Conservation (phyloP, 805 yeast genomes). For the Sugiyamaella floridensis region DNA sequence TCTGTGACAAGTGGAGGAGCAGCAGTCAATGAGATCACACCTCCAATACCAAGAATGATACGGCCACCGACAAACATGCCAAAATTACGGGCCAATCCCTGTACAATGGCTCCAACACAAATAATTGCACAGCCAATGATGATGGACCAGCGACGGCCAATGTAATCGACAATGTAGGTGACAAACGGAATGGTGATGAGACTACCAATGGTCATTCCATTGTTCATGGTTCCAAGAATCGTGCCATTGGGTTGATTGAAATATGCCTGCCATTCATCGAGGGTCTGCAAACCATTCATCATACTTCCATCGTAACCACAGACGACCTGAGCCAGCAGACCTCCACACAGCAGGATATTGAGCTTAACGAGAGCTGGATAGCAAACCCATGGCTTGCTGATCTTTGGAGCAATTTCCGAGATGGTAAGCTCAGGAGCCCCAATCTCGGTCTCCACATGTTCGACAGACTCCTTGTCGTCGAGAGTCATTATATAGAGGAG, state of each 20-base stretch:
- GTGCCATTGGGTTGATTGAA: conserved; percentile 12
- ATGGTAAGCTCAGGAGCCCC: neutral
- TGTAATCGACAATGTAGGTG: conserved; percentile 55
- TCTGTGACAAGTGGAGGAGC: conserved; percentile 4
- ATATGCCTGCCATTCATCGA: conserved; percentile 16
- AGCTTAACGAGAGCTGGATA: conserved; percentile 1
- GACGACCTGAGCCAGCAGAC: conserved; percentile 9
- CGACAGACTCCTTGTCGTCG: neutral
- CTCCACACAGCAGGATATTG: conserved; percentile 1
- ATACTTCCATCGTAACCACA: conserved; percentile 14
- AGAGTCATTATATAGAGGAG: neutral
- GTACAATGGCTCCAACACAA: conserved; percentile 52
- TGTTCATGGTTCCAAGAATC: conserved; percentile 23
- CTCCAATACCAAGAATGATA: conserved; percentile 66
- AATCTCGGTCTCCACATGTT: neutral
- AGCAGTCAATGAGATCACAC: conserved; percentile 54
- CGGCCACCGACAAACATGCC: conserved; percentile 67
- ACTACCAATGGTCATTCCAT: conserved; percentile 67
- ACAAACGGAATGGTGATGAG: conserved; percentile 51
- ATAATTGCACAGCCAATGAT: conserved; percentile 48
- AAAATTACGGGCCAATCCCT: conserved; percentile 37
- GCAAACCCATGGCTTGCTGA: conserved; percentile 4
- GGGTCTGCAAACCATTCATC: conserved; percentile 15
- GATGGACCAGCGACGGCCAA: conserved; percentile 43
- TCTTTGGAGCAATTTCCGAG: conserved; percentile 3